Conservation (phyloP, 1,139 yeast species). For the Candida pseudoviswanathii region DNA sequence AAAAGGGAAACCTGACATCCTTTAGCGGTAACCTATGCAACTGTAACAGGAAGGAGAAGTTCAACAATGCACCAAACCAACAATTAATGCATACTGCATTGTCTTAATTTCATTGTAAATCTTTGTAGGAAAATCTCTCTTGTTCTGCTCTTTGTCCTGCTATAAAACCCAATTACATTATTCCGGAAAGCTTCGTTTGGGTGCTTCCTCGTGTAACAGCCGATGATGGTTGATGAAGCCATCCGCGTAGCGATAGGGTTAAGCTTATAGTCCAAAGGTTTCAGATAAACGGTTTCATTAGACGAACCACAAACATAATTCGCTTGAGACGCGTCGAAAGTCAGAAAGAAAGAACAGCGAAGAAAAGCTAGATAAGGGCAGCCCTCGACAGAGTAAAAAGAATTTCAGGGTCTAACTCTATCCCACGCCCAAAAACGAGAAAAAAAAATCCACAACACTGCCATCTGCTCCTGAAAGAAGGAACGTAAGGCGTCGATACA, state of each 20-base stretch:
- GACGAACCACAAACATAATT: not conserved
- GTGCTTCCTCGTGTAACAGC: not conserved
- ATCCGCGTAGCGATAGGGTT: too few species aligned
- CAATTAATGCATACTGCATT: not conserved
- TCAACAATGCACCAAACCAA: not conserved
- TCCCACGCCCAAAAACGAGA: not conserved
- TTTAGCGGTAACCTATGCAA: too few species aligned
- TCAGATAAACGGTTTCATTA: not conserved
- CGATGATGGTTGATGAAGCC: too few species aligned
- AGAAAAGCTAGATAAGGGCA: not conserved
- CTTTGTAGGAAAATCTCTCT: not conserved
- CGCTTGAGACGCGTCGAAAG: not conserved
- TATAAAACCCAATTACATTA: not conserved
- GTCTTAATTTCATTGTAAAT: constrained; percentile 3
- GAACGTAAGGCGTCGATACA: not conserved
- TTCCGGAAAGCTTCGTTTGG: not conserved
- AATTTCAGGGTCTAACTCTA: constrained; percentile 1
- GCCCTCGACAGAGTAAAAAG: not conserved
- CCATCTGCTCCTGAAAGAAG: too few species aligned
- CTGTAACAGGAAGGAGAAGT: not conserved
- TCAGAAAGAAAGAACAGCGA: not conserved
- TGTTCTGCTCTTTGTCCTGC: not conserved
- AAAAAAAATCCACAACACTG: too few species aligned
- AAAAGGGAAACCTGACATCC: too few species aligned
- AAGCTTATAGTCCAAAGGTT: not conserved